These are phyloP conservation scores for Scortechinia acanthostroma DNA, from an alignment of 2,329 filamentous ascomycete species.

Conservation along the genomic window DNA sequence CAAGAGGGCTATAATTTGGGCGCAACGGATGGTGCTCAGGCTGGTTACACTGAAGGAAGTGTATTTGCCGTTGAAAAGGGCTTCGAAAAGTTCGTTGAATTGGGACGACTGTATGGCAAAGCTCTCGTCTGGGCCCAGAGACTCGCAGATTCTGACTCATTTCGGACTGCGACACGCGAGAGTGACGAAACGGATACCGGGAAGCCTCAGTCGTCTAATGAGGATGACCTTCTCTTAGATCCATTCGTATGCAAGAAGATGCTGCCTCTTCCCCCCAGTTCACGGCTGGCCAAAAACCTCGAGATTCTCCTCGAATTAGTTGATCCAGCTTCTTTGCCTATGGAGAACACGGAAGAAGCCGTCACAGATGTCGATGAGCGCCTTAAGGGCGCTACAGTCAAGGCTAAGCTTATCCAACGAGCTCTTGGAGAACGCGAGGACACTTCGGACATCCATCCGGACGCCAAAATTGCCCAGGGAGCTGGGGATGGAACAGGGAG, in stretches of 20 bases:
- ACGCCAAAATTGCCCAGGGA: conserved; percentile 9
- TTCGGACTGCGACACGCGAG: conserved; percentile 3
- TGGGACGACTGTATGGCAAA: conserved; percentile 48
- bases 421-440: conserved; percentile 36
- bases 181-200: neutral
- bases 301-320: conserved; percentile 42
- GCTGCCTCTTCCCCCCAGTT: conserved; percentile 24
- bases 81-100: conserved; percentile 54
- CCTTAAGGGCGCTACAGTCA: conserved; percentile 46
- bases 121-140: conserved; percentile 49
- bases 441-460: conserved; percentile 12
- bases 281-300: conserved; percentile 44
- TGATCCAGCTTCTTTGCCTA: conserved; percentile 41
- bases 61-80: conserved; percentile 60
- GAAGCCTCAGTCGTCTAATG: neutral
- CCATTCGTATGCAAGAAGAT: conserved; percentile 19
- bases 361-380: conserved; percentile 56
- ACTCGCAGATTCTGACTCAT: conserved; percentile 16
- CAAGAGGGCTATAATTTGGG: conserved; percentile 49
- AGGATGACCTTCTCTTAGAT: conserved; percentile 7
- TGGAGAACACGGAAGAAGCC: conserved; percentile 49
- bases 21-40: conserved; percentile 41
- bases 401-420: conserved; percentile 50
- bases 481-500: conserved; percentile 22
- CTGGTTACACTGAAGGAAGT: conserved; percentile 55